Evolutionary conservation across 179 eudicot species (phyloP).

Genomic region (Amaranthus tricolor): DNA sequence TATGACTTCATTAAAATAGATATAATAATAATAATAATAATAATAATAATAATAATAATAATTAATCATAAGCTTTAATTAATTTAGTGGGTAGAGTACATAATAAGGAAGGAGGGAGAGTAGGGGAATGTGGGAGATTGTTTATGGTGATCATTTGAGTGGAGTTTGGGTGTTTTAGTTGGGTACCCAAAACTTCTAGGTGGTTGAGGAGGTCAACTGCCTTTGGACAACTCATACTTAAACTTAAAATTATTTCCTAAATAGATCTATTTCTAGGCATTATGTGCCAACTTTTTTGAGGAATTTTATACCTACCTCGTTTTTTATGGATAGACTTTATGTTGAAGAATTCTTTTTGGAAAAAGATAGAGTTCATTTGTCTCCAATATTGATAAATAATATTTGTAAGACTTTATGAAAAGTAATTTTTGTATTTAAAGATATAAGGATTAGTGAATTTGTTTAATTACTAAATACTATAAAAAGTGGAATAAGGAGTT

Average conservation of each 20-base stretch:
- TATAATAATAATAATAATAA: too few species aligned
- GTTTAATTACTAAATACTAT: too few species aligned
- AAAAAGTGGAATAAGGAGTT: too few species aligned
- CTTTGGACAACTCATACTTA: slow-evolving; percentile 9
- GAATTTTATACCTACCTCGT: neutral
- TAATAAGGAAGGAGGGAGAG: too few species aligned
- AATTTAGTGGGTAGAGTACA: neutral
- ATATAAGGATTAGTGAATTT: too few species aligned
- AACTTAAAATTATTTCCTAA: neutral
- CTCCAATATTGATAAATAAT: too few species aligned
- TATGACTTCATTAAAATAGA: too few species aligned
- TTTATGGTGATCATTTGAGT: neutral
- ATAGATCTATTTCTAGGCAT: slow-evolving; percentile 3
- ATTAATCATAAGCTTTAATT: neutral
- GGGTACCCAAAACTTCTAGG: slow-evolving; percentile 14
- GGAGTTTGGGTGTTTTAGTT: slow-evolving; percentile 12
- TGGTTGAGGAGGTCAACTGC: slow-evolving; percentile 29
- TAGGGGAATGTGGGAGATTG: neutral
- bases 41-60: too few species aligned
- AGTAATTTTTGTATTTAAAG: too few species aligned
- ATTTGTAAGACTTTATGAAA: too few species aligned
- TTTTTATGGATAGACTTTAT: neutral
- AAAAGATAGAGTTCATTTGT: too few species aligned
- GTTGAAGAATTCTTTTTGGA: neutral
- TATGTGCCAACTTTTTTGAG: neutral